phyloP scores from a whole-genome alignment of 2,329 filamentous ascomycete genomes.

The Aspergillus awamori region DNA sequence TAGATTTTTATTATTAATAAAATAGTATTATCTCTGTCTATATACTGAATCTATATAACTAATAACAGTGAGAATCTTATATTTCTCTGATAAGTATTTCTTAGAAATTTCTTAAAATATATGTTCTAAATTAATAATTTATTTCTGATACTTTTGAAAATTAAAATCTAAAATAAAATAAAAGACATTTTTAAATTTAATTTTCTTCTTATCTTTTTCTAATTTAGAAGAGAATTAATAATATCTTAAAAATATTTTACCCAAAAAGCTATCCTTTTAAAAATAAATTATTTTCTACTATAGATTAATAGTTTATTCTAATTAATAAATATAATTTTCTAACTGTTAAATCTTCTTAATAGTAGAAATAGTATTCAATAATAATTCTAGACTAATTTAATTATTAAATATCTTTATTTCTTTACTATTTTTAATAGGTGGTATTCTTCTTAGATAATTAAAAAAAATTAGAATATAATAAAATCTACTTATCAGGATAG shows the following conservation, averaged over 20 bases:
- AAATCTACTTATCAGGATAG: no score
- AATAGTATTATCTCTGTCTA: background rate
- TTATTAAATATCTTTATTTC: background rate
- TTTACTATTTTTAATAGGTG: background rate
- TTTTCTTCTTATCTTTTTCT: background rate
- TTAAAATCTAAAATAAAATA: background rate
- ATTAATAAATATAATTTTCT: background rate
- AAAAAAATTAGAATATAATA: no score
- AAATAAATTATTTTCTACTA: background rate
- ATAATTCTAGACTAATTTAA: background rate
- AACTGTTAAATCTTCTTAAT: background rate
- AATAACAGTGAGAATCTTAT: background rate
- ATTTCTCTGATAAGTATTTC: background rate
- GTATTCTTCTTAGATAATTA: background rate
- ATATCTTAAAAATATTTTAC: constrained; percentile 1
- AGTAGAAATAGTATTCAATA: background rate
- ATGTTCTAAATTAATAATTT: background rate
- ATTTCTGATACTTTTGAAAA: background rate
- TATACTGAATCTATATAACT: background rate
- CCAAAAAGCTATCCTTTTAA: background rate
- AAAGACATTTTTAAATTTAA: background rate
- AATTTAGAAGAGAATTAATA: background rate
- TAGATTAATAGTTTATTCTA: background rate
- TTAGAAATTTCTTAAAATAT: background rate
- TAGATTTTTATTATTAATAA: background rate